Evolutionary conservation across 1,139 yeast species (phyloP).

Genomic region (Yamadazyma membranifaciens): DNA sequence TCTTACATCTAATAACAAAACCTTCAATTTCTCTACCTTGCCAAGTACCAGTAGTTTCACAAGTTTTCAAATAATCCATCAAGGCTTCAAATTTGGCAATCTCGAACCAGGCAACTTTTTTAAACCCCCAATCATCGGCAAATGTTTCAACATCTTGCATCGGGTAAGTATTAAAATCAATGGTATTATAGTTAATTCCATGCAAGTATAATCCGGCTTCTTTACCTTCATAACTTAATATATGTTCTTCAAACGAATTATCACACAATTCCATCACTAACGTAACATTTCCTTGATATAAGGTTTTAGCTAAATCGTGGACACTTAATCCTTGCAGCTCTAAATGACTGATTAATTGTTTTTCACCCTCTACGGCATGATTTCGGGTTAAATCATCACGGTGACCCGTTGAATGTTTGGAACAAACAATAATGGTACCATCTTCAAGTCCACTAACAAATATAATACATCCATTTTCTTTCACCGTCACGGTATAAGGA

Average conservation of each 20-base stretch:
- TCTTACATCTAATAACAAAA: constrained; percentile 74
- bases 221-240: constrained; percentile 66
- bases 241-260: constrained; percentile 92
- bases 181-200: constrained; percentile 74
- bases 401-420: constrained; percentile 84
- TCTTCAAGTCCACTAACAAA: constrained; percentile 73
- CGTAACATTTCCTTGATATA: constrained; percentile 58
- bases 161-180: constrained; percentile 62
- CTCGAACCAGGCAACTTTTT: constrained; percentile 45
- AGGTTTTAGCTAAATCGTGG: constrained; percentile 52
- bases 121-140: constrained; percentile 74
- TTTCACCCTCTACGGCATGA: constrained; percentile 76
- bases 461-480: constrained; percentile 93
- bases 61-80: constrained; percentile 50
- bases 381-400: constrained; percentile 54
- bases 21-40: constrained; percentile 82
- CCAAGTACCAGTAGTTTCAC: constrained; percentile 70
- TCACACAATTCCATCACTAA: constrained; percentile 95
- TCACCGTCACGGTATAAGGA: constrained; percentile 77
- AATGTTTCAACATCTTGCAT: constrained; percentile 59
- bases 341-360: constrained; percentile 56
- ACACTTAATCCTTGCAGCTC: constrained; percentile 33
- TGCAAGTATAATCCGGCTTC: constrained; percentile 84
- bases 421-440: constrained; percentile 77
- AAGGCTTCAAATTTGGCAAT: constrained; percentile 41